Evolutionary conservation across 306 rosid species (phyloP).

Genomic region (Quercus glauca): DNA sequence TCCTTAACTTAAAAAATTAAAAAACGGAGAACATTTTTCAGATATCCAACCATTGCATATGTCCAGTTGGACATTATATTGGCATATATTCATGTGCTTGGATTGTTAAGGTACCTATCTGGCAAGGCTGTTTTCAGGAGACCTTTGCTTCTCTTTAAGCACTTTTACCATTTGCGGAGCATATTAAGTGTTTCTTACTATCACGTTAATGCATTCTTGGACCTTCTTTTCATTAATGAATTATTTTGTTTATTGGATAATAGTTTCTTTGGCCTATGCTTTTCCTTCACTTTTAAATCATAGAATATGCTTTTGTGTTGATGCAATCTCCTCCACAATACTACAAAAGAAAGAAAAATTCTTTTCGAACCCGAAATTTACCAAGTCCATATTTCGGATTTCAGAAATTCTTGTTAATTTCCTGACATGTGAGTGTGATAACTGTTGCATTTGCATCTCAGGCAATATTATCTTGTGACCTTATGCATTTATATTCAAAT

Average conservation of each 20-base stretch:
- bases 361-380: no score
- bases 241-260: neutral
- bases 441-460: neutral
- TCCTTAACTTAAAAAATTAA: constrained; percentile 10
- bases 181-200: constrained; percentile 19
- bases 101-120: constrained; percentile 20
- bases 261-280: constrained; percentile 3
- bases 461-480: neutral
- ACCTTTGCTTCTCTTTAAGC: constrained; percentile 12
- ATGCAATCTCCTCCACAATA: neutral
- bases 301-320: neutral
- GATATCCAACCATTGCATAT: constrained; percentile 24
- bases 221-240: neutral
- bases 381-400: neutral
- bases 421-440: neutral
- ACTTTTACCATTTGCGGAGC: constrained; percentile 14
- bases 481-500: neutral
- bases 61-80: constrained; percentile 29
- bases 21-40: constrained; percentile 23
- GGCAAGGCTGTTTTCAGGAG: constrained; percentile 11
- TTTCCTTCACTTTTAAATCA: neutral
- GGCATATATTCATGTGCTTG: constrained; percentile 35
- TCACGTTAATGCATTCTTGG: neutral
- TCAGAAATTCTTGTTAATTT: neutral
- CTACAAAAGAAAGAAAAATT: neutral